Evolutionary conservation across 2,329 filamentous ascomycete species (phyloP), one percentile per base, ranked within the genome.

Genomic region (Geosmithia morbida): DNA sequence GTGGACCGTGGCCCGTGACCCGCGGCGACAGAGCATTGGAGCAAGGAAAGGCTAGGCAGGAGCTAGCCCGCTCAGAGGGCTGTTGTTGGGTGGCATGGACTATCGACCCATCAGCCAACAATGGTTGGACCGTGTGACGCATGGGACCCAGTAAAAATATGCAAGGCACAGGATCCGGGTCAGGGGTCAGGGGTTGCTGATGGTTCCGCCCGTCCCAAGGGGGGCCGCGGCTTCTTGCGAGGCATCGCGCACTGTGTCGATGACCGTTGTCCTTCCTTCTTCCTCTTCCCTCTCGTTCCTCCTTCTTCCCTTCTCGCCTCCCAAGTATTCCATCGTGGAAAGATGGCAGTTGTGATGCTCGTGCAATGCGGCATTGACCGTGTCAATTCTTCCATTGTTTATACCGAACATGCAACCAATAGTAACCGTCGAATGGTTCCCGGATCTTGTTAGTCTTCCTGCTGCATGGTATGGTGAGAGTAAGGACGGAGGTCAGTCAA

Each of bases 231-330:
- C 13, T 18, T 22, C 10, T 13, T 19, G 41, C n/a, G 41, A 22
- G 43, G 18, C 17, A 37, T 17, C 39, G 18, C 45, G 20, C 45
- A 46, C 39, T 46, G 45, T 46, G 33, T 33, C 17, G 29, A 13
- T 20, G 20, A 50, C 51, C 56, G 57, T 11, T 37, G 11, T 11
- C 11, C 33, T 37, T 65, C 69, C 62, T 67, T 67, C 59, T 58
- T 68, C 67, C 61, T 61, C 65, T 71, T 65, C 61, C 71, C 69
- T 74, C 71, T 64, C 65, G 73, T 69, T 63, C 69, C 58, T 61
- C 65, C 70, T 65, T 61, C 71, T 69, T 74, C 71, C 63, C 65
- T 74, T 69, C 62, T 69, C 74, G 71, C 61, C 60, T 26, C 56
- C 22, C 8, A 26, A 26, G 22, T 3, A 7, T 7, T 5, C 13